These are phyloP conservation scores for Tricholoma terreum DNA, from an alignment of 768 basidiomycete genomes.

Conservation along the genomic window DNA sequence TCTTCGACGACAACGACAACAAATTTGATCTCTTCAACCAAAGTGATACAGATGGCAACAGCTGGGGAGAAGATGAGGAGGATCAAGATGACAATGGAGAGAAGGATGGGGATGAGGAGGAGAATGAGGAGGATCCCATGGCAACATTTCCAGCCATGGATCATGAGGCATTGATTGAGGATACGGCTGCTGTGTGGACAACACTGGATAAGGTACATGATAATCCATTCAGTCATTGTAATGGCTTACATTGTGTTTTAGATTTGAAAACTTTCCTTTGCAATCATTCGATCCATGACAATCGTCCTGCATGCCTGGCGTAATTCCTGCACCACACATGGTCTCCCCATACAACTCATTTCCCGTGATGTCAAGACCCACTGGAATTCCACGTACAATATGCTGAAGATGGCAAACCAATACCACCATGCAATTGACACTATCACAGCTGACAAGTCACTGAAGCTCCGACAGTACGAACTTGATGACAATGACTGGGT, in stretches of 20 bases:
- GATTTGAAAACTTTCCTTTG: conserved; percentile 1
- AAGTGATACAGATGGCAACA: neutral
- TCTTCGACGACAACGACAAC: neutral
- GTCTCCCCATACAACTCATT: conserved; percentile 10
- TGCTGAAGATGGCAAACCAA: conserved; percentile 26
- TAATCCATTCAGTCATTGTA: neutral
- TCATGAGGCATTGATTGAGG: conserved; percentile 10
- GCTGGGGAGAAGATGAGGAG: neutral
- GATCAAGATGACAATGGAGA: neutral
- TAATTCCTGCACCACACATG: conserved; percentile 5
- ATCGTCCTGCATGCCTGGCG: conserved; percentile 20
- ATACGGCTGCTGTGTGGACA: conserved; percentile 15
- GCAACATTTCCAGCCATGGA: conserved; percentile 13
- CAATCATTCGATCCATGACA: conserved; percentile 2
- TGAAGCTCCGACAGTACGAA: conserved; percentile 13
- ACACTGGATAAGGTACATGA: conserved; percentile 31
- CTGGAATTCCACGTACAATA: conserved; percentile 18
- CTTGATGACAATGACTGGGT: conserved; percentile 24
- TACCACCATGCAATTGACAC: conserved; percentile 21
- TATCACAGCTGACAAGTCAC: conserved; percentile 16
- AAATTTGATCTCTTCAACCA: neutral
- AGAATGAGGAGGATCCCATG: neutral
- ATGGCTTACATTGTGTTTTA: neutral
- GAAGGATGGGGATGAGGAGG: conserved; percentile 22
- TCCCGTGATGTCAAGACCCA: conserved; percentile 24